A percentile compares a stretch with the other conserved stretches of the same genome.
Conservation (phyloP, 495 filamentous ascomycete species). For the Aspergillus wentii region DNA sequence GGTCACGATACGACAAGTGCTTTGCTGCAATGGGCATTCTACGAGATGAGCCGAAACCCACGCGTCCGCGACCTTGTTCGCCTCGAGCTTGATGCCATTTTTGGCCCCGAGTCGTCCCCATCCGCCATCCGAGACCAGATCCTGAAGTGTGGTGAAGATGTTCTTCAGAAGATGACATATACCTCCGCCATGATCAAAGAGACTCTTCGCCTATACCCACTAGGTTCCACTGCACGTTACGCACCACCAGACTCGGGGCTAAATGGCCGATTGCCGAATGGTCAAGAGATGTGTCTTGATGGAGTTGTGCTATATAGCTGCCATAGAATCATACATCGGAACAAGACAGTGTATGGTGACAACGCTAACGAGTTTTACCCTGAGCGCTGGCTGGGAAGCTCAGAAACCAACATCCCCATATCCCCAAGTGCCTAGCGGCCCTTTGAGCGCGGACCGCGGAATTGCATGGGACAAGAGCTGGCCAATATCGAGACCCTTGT, state of each 20-base stretch:
- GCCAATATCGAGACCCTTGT: conserved; percentile 7
- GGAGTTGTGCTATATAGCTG: conserved; percentile 20
- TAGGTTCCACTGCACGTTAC: background rate
- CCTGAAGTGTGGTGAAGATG: too few species aligned
- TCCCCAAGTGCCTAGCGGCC: conserved; percentile 16
- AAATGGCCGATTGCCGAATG: too few species aligned
- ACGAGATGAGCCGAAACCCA: conserved; percentile 46
- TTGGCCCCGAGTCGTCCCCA: conserved; percentile 19
- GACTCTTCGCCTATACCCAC: conserved; percentile 5
- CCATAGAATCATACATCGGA: conserved; percentile 14
- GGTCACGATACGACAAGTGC: conserved; percentile 36
- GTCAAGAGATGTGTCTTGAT: conserved; percentile 28
- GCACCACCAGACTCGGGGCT: background rate
- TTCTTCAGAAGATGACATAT: conserved; percentile 2
- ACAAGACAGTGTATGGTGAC: conserved; percentile 12
- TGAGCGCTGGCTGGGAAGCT: conserved; percentile 22
- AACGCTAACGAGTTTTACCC: conserved; percentile 13
- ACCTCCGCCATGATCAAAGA: conserved; percentile 7
- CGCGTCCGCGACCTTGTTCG: conserved; percentile 27
- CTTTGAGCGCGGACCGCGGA: conserved; percentile 16
- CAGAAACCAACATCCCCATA: too few species aligned
- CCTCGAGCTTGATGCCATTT: conserved; percentile 37
- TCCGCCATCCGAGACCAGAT: conserved; percentile 4
- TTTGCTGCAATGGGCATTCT: conserved; percentile 32
- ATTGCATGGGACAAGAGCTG: conserved; percentile 16